Evolutionary conservation across 345 rosid genomes (phyloP).

Genomic region (Eucalyptus leucophloia): DNA sequence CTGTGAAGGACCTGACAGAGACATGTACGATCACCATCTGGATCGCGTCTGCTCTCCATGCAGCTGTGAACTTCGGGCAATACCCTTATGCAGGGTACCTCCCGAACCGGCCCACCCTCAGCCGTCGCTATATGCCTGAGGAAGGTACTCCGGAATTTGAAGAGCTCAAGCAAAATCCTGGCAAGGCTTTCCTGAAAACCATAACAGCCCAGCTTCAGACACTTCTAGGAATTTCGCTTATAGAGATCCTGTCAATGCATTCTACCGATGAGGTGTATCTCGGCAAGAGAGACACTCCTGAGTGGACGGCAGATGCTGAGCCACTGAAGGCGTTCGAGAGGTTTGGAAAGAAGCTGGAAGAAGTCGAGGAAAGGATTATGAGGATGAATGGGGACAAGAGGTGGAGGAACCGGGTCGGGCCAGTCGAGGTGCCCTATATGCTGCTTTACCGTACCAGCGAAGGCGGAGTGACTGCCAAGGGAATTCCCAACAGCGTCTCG

Average conservation of each 20-base stretch:
- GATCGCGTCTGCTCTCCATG: background rate
- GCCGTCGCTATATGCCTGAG: background rate
- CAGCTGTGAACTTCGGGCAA: slow-evolving; percentile 3
- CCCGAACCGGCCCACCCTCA: background rate
- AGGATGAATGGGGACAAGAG: background rate
- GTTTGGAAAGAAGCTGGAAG: slow-evolving; percentile 15
- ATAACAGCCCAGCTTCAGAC: background rate
- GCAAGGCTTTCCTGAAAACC: background rate
- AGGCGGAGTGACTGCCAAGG: slow-evolving; percentile 5
- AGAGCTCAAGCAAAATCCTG: background rate
- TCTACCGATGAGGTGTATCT: background rate
- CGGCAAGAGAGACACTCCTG: background rate
- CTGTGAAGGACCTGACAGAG: background rate
- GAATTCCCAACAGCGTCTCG: slow-evolving; percentile 7
- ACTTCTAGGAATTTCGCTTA: background rate
- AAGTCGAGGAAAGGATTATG: slow-evolving; percentile 6
- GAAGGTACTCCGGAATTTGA: background rate
- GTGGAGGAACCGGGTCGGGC: slow-evolving; percentile 8
- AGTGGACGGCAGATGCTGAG: slow-evolving; percentile 21
- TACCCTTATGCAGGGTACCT: slow-evolving; percentile 1
- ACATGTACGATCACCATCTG: background rate
- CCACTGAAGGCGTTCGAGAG: slow-evolving; percentile 15
- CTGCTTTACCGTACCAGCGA: slow-evolving; percentile 1
- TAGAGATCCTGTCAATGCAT: background rate
- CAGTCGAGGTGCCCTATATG: slow-evolving; percentile 5